Evolutionary conservation across 106 monocot species (phyloP), one percentile per base, ranked within the genome.

Genomic region (Allium cepa): DNA sequence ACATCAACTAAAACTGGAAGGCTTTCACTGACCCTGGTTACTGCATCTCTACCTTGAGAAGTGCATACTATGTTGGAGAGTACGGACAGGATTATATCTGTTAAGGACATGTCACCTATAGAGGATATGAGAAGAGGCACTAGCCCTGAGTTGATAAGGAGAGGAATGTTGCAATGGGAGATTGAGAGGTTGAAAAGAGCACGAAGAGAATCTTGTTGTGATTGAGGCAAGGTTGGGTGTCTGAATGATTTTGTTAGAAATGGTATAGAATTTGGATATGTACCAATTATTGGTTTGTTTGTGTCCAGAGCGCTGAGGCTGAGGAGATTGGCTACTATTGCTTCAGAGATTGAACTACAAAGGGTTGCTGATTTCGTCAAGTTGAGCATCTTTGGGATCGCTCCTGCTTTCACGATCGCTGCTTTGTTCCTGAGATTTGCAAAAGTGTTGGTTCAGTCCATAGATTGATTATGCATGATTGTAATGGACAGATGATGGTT

Each of bases 121-220:
- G 80, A 63, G 11, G 81, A 59, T 6, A 96, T 50, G 22, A 96
- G 57, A 46, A 56, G 12, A 22, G 72, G 75, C 47, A 84, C 83
- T 46, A 88, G 56, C 8, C 75, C 83, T 22, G 85, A 47, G 9
- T 68, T 78, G 16, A 79, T 26, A 48, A 94, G 75, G 46, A 17
- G 64, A 26, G 72, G 50, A 45, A 46, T 1, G 79, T 88, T 97
- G 14, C 76, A n/a, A 3, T 75, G 50, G 46, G 78, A 65, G 10
- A 87, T 73, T 17, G 97, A 92, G 70, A 97, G 96, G 79, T 97
- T 97, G 70, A 82, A 81, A 49, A 97, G 71, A 1, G 92, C 92
- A 5, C 92, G 79, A 53, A 97, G 79, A 4, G 96, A 73, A 75
- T 97, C 96, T 8, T 78, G 71, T 66, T 68, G 50, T 27, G 77